These are phyloP conservation scores for Kwoniella pini DNA, from an alignment of 768 basidiomycete species.

Conservation along the genomic window DNA sequence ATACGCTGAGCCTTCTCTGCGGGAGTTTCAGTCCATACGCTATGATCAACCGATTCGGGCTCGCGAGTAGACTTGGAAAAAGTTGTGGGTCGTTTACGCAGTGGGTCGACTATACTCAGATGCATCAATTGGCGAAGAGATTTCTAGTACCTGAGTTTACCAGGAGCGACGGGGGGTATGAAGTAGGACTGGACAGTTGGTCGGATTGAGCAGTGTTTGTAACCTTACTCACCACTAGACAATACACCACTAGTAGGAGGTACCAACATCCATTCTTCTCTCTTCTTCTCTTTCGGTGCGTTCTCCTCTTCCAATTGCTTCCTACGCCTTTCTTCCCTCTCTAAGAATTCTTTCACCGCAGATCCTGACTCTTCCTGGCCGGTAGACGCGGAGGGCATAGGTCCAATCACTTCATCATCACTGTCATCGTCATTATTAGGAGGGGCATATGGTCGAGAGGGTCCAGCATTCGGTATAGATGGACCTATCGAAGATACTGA, in stretches of 20 bases:
- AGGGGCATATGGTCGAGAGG: conserved; percentile 53
- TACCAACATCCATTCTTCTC: conserved; percentile 98
- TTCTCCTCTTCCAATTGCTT: conserved; percentile 64
- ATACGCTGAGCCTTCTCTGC: conserved; percentile 85
- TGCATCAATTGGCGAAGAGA: neutral
- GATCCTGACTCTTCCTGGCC: conserved; percentile 56
- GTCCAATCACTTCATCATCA: conserved; percentile 77
- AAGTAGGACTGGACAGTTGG: no score
- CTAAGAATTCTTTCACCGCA: conserved; percentile 78
- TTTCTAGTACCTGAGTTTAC: no score
- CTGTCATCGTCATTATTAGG: conserved; percentile 61
- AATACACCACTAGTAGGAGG: conserved; percentile 82
- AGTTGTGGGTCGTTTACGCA: conserved; percentile 53
- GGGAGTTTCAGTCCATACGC: conserved; percentile 97
- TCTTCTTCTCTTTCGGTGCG: conserved; percentile 59
- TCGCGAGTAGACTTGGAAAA: conserved; percentile 34
- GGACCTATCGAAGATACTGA: conserved; percentile 10
- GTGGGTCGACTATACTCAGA: conserved; percentile 71
- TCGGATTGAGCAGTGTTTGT: no score
- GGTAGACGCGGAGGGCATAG: conserved; percentile 67
- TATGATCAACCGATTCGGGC: conserved; percentile 58
- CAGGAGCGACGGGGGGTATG: no score
- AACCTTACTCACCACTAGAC: conserved; percentile 63
- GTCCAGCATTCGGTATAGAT: conserved; percentile 14
- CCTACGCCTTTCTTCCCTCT: conserved; percentile 74